Conservation (phyloP, 345 rosid genomes). For the Anastatica hierochuntica region DNA sequence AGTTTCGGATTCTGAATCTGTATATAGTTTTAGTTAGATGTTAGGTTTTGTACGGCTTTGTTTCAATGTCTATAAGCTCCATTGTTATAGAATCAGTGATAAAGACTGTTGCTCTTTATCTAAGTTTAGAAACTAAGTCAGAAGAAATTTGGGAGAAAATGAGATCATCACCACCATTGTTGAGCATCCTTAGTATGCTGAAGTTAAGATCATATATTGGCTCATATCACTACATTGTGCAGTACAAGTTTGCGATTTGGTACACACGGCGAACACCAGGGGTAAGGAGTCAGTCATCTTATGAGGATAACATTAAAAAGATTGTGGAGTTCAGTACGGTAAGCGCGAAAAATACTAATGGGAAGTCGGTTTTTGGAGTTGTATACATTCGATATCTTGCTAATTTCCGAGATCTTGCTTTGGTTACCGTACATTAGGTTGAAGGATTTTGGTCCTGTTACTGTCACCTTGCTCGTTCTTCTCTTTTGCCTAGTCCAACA, state of each 20-base stretch:
- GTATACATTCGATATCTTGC: conserved; percentile 7
- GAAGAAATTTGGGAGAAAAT: no score
- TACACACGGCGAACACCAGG: conserved; percentile 96
- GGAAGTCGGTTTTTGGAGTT: neutral
- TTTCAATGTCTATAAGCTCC: no score
- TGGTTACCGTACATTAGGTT: conserved; percentile 43
- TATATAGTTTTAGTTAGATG: no score
- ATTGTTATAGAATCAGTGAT: no score
- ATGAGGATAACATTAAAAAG: conserved; percentile 92
- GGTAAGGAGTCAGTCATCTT: conserved; percentile 70
- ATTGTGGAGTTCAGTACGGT: conserved; percentile 88
- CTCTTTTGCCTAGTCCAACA: conserved; percentile 75
- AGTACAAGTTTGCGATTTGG: conserved; percentile 95
- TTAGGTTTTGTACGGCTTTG: no score
- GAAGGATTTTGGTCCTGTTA: conserved; percentile 90
- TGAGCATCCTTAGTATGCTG: neutral
- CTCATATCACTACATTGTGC: conserved; percentile 11
- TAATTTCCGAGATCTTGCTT: conserved; percentile 6
- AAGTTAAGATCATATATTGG: neutral
- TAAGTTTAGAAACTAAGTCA: no score
- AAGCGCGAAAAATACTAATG: conserved; percentile 21
- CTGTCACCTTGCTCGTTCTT: conserved; percentile 87
- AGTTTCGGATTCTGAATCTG: conserved; percentile 6
- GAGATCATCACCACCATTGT: neutral
- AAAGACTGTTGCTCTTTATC: no score